Evolutionary conservation across 1,284 basidiomycete genomes (phyloP).

Genomic region (Ceratobasidium sp.): DNA sequence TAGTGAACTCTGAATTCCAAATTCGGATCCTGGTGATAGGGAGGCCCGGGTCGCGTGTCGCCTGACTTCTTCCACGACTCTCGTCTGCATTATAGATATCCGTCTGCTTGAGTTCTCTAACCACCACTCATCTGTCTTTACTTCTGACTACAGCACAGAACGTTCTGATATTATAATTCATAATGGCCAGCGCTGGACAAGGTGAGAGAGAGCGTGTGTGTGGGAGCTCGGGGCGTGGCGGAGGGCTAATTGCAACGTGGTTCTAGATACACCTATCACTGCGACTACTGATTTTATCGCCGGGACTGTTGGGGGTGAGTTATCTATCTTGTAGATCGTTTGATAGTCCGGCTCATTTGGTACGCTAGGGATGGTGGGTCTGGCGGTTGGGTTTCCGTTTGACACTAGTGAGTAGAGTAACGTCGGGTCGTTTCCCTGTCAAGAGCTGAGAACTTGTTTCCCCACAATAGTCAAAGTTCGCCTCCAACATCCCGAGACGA

Average conservation of each 20-base stretch:
- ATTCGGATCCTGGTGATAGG: conserved; percentile 43
- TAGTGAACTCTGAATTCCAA: not conserved
- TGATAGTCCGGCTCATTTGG: conserved; percentile 12
- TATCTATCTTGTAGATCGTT: conserved; percentile 48
- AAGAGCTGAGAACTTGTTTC: not conserved
- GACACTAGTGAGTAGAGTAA: conserved; percentile 71
- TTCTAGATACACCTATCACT: conserved; percentile 16
- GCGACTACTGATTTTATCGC: conserved; percentile 70
- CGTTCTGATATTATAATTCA: conserved; percentile 8
- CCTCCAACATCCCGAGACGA: conserved; percentile 73
- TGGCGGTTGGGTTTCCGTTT: conserved; percentile 78
- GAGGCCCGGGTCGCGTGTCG: conserved; percentile 27
- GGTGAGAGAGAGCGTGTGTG: conserved; percentile 17
- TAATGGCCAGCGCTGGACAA: conserved; percentile 43
- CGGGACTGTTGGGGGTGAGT: conserved; percentile 74
- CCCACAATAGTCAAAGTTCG: conserved; percentile 77
- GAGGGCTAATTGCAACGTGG: not conserved
- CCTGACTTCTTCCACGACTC: conserved; percentile 34
- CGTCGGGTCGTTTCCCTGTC: not conserved
- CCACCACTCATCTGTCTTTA: conserved; percentile 37
- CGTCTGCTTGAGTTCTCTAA: not conserved
- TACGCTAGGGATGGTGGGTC: conserved; percentile 68
- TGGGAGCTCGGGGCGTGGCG: conserved; percentile 5
- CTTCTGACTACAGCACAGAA: not conserved
- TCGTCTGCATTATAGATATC: not conserved